Base-by-base conservation (phyloP, 2,329 filamentous ascomycete genomes). In the Scedosporium aurantiacum region DNA sequence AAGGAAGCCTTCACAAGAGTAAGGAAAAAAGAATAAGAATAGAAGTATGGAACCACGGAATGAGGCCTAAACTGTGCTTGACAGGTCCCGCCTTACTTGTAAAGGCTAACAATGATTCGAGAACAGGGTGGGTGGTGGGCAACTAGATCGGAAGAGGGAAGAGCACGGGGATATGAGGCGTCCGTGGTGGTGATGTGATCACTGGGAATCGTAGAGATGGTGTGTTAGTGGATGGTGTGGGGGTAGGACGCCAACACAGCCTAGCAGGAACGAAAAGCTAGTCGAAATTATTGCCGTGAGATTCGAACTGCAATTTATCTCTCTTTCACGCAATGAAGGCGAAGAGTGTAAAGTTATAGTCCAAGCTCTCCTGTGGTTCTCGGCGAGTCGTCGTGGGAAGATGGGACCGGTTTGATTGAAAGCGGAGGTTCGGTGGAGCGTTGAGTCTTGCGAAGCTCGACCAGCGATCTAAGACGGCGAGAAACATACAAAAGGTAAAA, bases 141-240 rank as follows among this genome's bases (percentile, higher is more conserved):
- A 18, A 58, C 56, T 43, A 41, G 56, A 45, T 45, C 28, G 16
- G 37, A 57, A 58, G 18, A 25, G 56, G n/a, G 14, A 25, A 27
- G 23, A 27, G 27, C 23, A 23, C 32, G 32, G 32, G 32, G 50
- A 16, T 27, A 27, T 55, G 50, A 27, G 50, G 50, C 50, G 23
- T 28, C 21, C 16, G 21, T 32, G 55, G 21, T 12, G 12, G 56
- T 43, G 56, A 55, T 16, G 32, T 18, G 56, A 21, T 40, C n/a
- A 18, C 41, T 32, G 21, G n/a, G 21, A 43, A 25, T 32, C 32
- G 55, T 5, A 16, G 55, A 41, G 32, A 8, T 57, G 55, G 55
- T 57, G 52, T 55, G 55, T 57, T 54, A 54, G 50, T 54, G 50
- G 50, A n/a, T 43, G 55, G 27, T 37, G 56, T 58, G 56, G 37